A percentile compares a stretch with the other conserved stretches of the same genome.
Conservation (phyloP, 768 basidiomycete genomes). For the Leucosporidium creatinivorum region DNA sequence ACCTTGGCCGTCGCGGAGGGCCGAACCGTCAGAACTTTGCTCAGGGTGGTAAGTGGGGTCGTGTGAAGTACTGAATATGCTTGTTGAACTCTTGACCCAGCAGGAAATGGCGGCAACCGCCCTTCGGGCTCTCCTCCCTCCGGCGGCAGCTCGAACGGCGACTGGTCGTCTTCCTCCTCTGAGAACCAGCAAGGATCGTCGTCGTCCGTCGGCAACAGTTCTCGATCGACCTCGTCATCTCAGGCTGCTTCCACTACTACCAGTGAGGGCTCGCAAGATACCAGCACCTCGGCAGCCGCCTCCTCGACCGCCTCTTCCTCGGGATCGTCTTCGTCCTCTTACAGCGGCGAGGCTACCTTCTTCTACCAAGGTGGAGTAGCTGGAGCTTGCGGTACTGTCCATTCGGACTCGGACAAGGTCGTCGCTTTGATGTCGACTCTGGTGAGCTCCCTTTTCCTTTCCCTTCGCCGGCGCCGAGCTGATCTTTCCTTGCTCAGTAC, state of each 20-base stretch:
- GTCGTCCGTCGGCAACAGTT: neutral
- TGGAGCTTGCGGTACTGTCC: slow-evolving; percentile 66
- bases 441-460: slow-evolving; percentile 31
- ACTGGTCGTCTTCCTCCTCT: too few relatives aligned
- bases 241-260: neutral
- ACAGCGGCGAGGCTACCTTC: slow-evolving; percentile 46
- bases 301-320: slow-evolving; percentile 26
- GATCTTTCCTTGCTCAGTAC: neutral
- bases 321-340: slow-evolving; percentile 24
- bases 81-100: too few relatives aligned
- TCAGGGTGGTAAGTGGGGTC: neutral
- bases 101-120: neutral
- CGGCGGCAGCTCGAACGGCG: too few relatives aligned
- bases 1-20: neutral
- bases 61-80: neutral
- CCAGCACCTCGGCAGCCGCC: slow-evolving; percentile 15
- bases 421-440: slow-evolving; percentile 50
- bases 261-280: neutral
- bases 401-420: slow-evolving; percentile 41
- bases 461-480: neutral
- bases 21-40: neutral
- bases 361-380: slow-evolving; percentile 63
- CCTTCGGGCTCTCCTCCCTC: neutral
- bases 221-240: neutral
- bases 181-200: too few relatives aligned